Percentiles rank a stretch among this genome's conserved stretches.
These are phyloP conservation scores for Cytospora leucostoma DNA, from an alignment of 2,329 filamentous ascomycete genomes.

Conservation along the genomic window DNA sequence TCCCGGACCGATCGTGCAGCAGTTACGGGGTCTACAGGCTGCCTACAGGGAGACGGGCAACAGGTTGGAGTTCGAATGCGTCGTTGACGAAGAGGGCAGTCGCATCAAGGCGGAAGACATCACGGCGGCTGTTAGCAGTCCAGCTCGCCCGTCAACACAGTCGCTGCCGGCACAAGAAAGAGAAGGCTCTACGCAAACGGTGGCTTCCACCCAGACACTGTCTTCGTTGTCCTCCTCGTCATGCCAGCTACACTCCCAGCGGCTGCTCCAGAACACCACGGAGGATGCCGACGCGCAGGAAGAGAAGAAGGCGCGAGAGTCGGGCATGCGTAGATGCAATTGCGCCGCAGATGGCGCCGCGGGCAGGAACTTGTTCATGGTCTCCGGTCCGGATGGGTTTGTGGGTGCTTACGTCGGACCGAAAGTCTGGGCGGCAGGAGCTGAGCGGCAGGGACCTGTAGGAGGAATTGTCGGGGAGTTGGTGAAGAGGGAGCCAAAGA, in stretches of 20 bases:
- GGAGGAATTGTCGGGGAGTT: slow-evolving; percentile 67
- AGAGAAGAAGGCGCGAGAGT: slow-evolving; percentile 28
- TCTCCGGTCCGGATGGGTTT: slow-evolving; percentile 92
- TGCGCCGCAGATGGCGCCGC: slow-evolving; percentile 31
- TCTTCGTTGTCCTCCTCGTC: slow-evolving; percentile 26
- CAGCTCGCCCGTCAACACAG: not conserved
- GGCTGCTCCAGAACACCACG: slow-evolving; percentile 30
- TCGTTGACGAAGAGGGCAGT: slow-evolving; percentile 76
- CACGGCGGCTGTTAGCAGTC: slow-evolving; percentile 34
- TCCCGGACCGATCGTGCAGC: slow-evolving; percentile 56
- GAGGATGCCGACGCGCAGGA: slow-evolving; percentile 28
- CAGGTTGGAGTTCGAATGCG: slow-evolving; percentile 66
- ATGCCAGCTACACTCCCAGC: slow-evolving; percentile 36
- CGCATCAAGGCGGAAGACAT: slow-evolving; percentile 62
- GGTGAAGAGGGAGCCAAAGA: slow-evolving; percentile 45
- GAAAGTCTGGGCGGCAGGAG: slow-evolving; percentile 73
- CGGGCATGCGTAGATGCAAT: slow-evolving; percentile 3
- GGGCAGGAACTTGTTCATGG: slow-evolving; percentile 69
- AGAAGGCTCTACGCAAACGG: not conserved
- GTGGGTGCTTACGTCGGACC: slow-evolving; percentile 76
- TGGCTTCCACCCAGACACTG: not conserved
- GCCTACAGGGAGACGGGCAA: slow-evolving; percentile 53
- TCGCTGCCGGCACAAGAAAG: not conserved
- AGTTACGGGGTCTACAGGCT: slow-evolving; percentile 58
- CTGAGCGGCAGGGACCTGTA: slow-evolving; percentile 73